A percentile compares a stretch with the other conserved stretches of the same genome.
phyloP scores from a whole-genome alignment of 2,329 filamentous ascomycete genomes.

The Stagonosporopsis cucurbitacearum region DNA sequence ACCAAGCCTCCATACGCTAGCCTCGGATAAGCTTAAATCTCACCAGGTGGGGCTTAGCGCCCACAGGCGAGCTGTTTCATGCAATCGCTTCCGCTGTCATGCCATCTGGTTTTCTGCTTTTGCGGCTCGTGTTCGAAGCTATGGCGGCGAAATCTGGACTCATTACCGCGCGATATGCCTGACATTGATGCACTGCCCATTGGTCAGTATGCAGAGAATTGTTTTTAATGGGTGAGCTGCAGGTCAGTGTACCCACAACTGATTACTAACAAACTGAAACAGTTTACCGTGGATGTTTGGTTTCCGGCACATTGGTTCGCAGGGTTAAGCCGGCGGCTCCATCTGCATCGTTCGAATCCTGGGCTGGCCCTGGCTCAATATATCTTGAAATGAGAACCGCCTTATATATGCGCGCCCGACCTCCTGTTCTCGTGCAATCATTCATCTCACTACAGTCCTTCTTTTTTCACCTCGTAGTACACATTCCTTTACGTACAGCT shows the following conservation, averaged over 20 bases:
- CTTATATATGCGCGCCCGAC: slow-evolving; percentile 17
- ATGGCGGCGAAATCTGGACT: slow-evolving; percentile 6
- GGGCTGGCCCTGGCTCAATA: slow-evolving; percentile 16
- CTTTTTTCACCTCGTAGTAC: slow-evolving; percentile 27
- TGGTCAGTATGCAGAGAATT: slow-evolving; percentile 27
- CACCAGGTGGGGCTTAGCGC: slow-evolving; percentile 13
- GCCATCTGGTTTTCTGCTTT: slow-evolving; percentile 17
- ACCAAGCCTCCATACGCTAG: slow-evolving; percentile 8
- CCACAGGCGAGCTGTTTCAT: slow-evolving; percentile 27
- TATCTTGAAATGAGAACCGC: slow-evolving; percentile 10
- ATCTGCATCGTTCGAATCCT: slow-evolving; percentile 16
- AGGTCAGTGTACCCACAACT: slow-evolving; percentile 25
- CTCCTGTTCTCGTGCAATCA: background rate
- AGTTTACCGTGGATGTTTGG: slow-evolving; percentile 26
- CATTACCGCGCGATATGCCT: slow-evolving; percentile 11
- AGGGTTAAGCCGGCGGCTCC: slow-evolving; percentile 21
- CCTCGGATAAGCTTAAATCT: background rate
- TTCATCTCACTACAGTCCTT: slow-evolving; percentile 29
- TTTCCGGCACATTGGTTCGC: slow-evolving; percentile 27
- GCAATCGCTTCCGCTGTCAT: slow-evolving; percentile 24
- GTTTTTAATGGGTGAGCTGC: slow-evolving; percentile 21
- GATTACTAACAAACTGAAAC: slow-evolving; percentile 14
- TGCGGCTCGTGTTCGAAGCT: slow-evolving; percentile 15
- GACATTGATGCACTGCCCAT: slow-evolving; percentile 22
- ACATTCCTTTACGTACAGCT: slow-evolving; percentile 27